Conservation (phyloP, 345 rosid species). For the Cardamine occulta region DNA sequence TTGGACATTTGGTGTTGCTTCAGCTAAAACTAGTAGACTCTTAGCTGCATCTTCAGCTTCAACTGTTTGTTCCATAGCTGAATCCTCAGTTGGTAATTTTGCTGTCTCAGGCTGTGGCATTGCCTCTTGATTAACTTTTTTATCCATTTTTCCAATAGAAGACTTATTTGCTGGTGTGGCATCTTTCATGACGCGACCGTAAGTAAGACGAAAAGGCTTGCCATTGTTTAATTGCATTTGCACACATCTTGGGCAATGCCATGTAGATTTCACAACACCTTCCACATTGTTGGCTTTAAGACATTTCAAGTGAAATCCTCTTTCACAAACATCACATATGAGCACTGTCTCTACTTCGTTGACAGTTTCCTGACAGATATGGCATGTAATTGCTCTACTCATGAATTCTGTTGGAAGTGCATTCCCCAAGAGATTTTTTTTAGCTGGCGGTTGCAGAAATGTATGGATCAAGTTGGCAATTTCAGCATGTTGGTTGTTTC, state of each 20-base stretch:
- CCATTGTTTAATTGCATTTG: conserved; percentile 59
- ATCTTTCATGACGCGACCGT: conserved; percentile 84
- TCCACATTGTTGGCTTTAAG: conserved; percentile 66
- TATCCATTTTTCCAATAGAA: conserved; percentile 30
- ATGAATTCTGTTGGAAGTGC: conserved; percentile 96
- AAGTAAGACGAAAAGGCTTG: conserved; percentile 86
- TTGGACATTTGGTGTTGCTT: conserved; percentile 15
- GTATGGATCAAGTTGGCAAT: conserved; percentile 77
- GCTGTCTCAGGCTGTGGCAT: too few species aligned
- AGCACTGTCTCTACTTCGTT: conserved; percentile 85
- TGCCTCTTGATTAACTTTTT: too few species aligned
- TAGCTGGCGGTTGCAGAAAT: conserved; percentile 70
- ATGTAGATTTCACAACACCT: conserved; percentile 71
- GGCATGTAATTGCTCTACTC: conserved; percentile 79
- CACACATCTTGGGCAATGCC: conserved; percentile 91
- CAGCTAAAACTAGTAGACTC: too few species aligned
- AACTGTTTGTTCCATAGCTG: too few species aligned
- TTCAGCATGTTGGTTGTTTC: conserved; percentile 64
- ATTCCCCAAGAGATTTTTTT: conserved; percentile 73
- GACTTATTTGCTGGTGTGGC: conserved; percentile 57
- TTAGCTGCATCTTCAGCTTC: too few species aligned
- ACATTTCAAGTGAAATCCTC: conserved; percentile 89
- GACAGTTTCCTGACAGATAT: conserved; percentile 65
- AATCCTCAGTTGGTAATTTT: too few species aligned
- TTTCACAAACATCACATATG: conserved; percentile 94